phyloP scores from a whole-genome alignment of 164 flowering plant species.

The Buxus sempervirens region DNA sequence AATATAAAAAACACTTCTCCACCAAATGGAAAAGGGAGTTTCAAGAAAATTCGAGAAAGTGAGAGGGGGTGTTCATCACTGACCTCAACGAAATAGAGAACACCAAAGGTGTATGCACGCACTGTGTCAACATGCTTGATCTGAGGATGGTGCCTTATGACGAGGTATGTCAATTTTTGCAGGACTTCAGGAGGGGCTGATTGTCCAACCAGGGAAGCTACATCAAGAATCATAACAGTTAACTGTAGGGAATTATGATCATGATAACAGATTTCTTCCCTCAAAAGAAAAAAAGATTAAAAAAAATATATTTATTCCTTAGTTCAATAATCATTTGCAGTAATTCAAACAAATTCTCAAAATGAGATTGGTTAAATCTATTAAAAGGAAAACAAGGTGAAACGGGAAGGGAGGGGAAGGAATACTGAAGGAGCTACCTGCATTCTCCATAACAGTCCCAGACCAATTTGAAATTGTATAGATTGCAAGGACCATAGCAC shows the following conservation, averaged over 20 bases:
- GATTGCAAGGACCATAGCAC: conserved; percentile 60
- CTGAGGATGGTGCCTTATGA: conserved; percentile 39
- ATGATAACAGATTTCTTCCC: no score
- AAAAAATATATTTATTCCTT: no score
- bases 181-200: conserved; percentile 59
- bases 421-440: conserved; percentile 38
- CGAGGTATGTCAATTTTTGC: conserved; percentile 57
- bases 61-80: not conserved
- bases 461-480: conserved; percentile 73
- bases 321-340: no score
- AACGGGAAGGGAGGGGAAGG: not conserved
- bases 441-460: conserved; percentile 71
- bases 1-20: no score
- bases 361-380: no score
- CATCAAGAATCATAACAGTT: conserved; percentile 15
- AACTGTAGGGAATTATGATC: no score
- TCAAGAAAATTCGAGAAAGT: no score
- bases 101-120: conserved; percentile 69
- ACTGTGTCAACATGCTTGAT: conserved; percentile 60
- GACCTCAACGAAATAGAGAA: conserved; percentile 70
- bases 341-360: no score
- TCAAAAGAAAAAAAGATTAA: no score
- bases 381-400: not conserved
- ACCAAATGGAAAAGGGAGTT: no score
- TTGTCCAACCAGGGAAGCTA: conserved; percentile 60